Conservation (phyloP, 768 basidiomycete genomes). For the Phanerochaete sordida region DNA sequence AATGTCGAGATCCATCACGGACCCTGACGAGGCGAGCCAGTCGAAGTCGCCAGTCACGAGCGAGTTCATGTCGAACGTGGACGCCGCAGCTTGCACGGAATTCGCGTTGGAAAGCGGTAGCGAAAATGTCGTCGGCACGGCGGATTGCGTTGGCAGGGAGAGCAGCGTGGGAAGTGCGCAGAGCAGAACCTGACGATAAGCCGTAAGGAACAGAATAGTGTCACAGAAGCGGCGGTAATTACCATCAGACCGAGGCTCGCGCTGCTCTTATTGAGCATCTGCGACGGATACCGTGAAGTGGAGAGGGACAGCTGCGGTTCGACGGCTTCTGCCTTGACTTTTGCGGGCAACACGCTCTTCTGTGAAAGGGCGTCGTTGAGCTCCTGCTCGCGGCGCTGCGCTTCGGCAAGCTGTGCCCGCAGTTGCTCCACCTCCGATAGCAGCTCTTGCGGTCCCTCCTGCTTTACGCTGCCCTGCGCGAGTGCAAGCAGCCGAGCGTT, state of each 20-base stretch:
- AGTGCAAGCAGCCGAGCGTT: slow-evolving; percentile 68
- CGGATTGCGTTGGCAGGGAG: slow-evolving; percentile 54
- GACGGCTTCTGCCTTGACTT: slow-evolving; percentile 55
- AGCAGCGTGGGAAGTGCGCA: slow-evolving; percentile 75
- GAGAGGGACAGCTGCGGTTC: slow-evolving; percentile 47
- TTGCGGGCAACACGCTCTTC: slow-evolving; percentile 20
- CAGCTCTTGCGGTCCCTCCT: slow-evolving; percentile 33
- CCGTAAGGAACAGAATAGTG: not conserved
- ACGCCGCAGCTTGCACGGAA: slow-evolving; percentile 36
- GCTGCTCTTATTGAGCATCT: slow-evolving; percentile 53
- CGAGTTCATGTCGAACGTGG: slow-evolving; percentile 33
- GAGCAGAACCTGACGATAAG: slow-evolving; percentile 54
- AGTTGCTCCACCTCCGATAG: slow-evolving; percentile 64
- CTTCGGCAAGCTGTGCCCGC: slow-evolving; percentile 58
- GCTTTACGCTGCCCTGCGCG: slow-evolving; percentile 39
- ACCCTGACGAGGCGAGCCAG: slow-evolving; percentile 33
- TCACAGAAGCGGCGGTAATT: slow-evolving; percentile 19
- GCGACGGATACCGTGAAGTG: slow-evolving; percentile 27
- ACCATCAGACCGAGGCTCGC: slow-evolving; percentile 75
- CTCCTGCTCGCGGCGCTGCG: slow-evolving; percentile 63
- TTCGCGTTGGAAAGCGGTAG: slow-evolving; percentile 40
- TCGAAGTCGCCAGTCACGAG: slow-evolving; percentile 37
- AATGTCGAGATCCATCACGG: slow-evolving; percentile 29
- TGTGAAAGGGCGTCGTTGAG: slow-evolving; percentile 59
- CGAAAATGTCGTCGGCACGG: slow-evolving; percentile 53